Conservation (phyloP, 2,329 filamentous ascomycete species). For the Microdochium nivale region DNA sequence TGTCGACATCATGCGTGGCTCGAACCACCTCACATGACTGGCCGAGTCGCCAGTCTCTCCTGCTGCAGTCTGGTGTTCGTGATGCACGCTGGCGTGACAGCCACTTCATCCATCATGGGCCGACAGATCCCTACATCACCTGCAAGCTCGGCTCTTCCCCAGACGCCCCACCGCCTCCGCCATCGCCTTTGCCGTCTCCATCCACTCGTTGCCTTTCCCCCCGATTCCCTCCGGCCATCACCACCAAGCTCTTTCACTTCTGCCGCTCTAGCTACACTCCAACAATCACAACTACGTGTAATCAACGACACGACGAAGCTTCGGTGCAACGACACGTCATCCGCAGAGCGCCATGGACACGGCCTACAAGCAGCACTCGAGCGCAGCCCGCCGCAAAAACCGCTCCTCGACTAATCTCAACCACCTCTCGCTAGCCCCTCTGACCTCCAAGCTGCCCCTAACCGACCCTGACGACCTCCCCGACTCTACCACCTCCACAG, state of each 20-base stretch:
- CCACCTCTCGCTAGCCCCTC: conserved; percentile 53
- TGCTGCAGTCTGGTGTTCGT: no score
- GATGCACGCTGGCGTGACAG: no score
- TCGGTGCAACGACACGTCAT: no score
- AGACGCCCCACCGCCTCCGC: not conserved
- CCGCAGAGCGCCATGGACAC: conserved; percentile 51
- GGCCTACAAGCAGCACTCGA: conserved; percentile 52
- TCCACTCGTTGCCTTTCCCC: not conserved
- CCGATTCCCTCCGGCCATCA: not conserved
- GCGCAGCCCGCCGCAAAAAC: conserved; percentile 47
- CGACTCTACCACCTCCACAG: conserved; percentile 23
- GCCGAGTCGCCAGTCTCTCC: no score
- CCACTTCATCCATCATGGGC: no score
- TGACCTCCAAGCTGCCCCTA: conserved; percentile 53
- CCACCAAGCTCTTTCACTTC: not conserved
- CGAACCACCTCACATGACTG: no score
- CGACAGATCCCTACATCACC: no score
- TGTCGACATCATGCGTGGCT: no score
- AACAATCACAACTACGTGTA: not conserved
- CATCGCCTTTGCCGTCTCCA: not conserved
- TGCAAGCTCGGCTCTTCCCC: not conserved
- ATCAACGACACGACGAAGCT: no score
- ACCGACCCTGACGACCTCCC: conserved; percentile 40
- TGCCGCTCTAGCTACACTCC: not conserved
- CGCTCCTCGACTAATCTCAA: conserved; percentile 50